Percentiles rank a stretch among this genome's conserved stretches.
Conservation (phyloP, 164 flowering plant genomes). For the Malania oleifera region DNA sequence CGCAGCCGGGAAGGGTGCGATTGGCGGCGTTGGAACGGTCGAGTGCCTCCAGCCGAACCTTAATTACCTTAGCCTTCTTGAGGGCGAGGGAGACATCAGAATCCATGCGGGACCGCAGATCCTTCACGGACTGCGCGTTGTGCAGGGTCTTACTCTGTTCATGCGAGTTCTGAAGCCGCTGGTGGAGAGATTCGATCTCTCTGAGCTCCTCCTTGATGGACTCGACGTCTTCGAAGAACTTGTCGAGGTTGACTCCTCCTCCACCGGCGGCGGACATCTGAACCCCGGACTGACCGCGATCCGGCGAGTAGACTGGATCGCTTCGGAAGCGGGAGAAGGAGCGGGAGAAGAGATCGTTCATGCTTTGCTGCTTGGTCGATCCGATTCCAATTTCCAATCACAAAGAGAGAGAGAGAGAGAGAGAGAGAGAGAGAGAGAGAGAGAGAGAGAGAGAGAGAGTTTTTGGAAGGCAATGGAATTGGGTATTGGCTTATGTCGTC, state of each 20-base stretch:
- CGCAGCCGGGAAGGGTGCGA: conserved; percentile 59
- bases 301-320: conserved; percentile 22
- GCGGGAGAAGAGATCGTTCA: conserved; percentile 76
- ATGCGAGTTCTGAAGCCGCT: conserved; percentile 39
- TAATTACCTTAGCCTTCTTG: conserved; percentile 63
- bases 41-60: conserved; percentile 56
- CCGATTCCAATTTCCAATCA: too few relatives aligned
- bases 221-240: conserved; percentile 71
- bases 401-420: neutral
- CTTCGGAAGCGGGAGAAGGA: conserved; percentile 59
- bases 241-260: conserved; percentile 52
- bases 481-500: neutral
- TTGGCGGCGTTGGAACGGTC: conserved; percentile 69
- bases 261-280: conserved; percentile 28
- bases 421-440: neutral
- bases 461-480: neutral
- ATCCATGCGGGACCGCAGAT: conserved; percentile 59
- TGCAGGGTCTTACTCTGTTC: conserved; percentile 63
- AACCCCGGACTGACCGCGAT: conserved; percentile 18
- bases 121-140: conserved; percentile 56
- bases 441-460: neutral
- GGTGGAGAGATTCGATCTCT: conserved; percentile 46
- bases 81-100: conserved; percentile 50
- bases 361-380: conserved; percentile 8
- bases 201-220: conserved; percentile 56